phyloP scores from a whole-genome alignment of 1,284 basidiomycete genomes.

The Tilletia setariae region DNA sequence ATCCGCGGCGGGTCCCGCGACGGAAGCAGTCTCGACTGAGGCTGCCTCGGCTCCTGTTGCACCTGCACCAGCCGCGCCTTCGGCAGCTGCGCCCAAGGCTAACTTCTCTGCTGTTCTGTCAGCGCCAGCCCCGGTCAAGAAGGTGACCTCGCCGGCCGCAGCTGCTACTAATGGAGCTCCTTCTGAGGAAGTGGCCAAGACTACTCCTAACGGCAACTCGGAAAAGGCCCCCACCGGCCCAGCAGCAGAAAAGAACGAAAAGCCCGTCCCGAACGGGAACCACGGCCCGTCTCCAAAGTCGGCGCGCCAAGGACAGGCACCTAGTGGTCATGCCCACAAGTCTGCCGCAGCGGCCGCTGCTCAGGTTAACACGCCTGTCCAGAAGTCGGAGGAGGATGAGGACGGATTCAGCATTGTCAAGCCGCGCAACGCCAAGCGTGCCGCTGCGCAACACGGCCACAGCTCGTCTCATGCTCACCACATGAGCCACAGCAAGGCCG shows the following conservation, averaged over 20 bases:
- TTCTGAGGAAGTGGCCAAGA: not conserved
- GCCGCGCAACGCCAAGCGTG: slow-evolving; percentile 5
- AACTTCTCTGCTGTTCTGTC: slow-evolving; percentile 54
- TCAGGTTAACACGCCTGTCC: too few species aligned
- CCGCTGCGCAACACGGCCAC: slow-evolving; percentile 1
- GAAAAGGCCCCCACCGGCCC: not conserved
- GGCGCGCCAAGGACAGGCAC: not conserved
- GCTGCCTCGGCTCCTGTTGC: slow-evolving; percentile 23
- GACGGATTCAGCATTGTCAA: slow-evolving; percentile 14
- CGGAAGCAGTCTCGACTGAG: slow-evolving; percentile 6
- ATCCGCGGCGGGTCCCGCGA: not conserved
- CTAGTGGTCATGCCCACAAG: slow-evolving; percentile 13
- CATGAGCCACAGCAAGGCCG: slow-evolving; percentile 10
- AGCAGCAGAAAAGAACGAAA: not conserved
- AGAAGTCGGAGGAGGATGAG: slow-evolving; percentile 2
- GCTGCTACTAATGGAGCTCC: not conserved
- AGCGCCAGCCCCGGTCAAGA: slow-evolving; percentile 45
- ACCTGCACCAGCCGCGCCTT: slow-evolving; percentile 54
- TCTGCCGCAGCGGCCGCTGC: not conserved
- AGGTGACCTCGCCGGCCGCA: not conserved
- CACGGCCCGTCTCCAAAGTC: slow-evolving; percentile 1
- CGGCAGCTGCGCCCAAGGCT: slow-evolving; percentile 35
- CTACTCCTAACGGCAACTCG: not conserved
- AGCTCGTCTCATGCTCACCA: not conserved
- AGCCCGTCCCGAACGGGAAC: slow-evolving; percentile 9